phyloP scores from a whole-genome alignment of 2,329 filamentous ascomycete species.

The Talaromyces sp. region DNA sequence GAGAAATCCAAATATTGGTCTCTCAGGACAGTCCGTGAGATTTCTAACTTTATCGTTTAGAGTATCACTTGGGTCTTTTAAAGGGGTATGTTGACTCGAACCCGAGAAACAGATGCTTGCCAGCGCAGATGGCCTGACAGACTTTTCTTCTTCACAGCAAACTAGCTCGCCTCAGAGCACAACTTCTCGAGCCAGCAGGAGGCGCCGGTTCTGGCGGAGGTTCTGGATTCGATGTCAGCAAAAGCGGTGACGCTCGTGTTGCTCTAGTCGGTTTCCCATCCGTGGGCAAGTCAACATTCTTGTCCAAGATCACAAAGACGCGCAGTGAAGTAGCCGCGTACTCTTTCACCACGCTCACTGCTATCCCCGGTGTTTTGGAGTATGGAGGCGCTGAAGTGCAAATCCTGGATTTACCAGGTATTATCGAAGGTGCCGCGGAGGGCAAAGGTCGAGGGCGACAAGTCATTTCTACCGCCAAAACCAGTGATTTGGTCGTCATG shows the following conservation, averaged over 20 bases:
- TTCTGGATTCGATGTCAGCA: slow-evolving; percentile 83
- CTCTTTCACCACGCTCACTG: slow-evolving; percentile 94
- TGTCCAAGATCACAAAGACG: slow-evolving; percentile 99
- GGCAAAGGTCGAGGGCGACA: slow-evolving; percentile 93
- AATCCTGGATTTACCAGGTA: slow-evolving; percentile 93
- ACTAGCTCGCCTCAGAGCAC: slow-evolving; percentile 87
- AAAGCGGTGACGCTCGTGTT: slow-evolving; percentile 93
- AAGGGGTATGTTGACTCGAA: slow-evolving; percentile 67
- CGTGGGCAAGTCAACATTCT: slow-evolving; percentile 95
- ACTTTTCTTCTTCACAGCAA: slow-evolving; percentile 57
- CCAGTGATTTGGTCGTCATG: slow-evolving; percentile 95
- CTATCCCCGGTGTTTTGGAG: slow-evolving; percentile 93
- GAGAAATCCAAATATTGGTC: slow-evolving; percentile 35
- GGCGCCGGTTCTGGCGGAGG: slow-evolving; percentile 74
- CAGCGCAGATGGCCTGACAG: not conserved
- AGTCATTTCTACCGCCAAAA: slow-evolving; percentile 97
- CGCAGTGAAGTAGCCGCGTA: slow-evolving; percentile 94
- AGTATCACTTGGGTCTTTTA: slow-evolving; percentile 95
- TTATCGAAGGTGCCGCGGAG: slow-evolving; percentile 94
- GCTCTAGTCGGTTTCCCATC: slow-evolving; percentile 98
- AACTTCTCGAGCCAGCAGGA: slow-evolving; percentile 82
- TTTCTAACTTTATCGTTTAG: slow-evolving; percentile 46
- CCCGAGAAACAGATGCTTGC: slow-evolving; percentile 16
- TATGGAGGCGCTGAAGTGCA: slow-evolving; percentile 98
- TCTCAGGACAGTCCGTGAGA: not conserved